Percentiles rank a stretch among this genome's conserved stretches.
Evolutionary conservation across 208 protist genomes (phyloP).

Genomic region (Porcisia hertigi): DNA sequence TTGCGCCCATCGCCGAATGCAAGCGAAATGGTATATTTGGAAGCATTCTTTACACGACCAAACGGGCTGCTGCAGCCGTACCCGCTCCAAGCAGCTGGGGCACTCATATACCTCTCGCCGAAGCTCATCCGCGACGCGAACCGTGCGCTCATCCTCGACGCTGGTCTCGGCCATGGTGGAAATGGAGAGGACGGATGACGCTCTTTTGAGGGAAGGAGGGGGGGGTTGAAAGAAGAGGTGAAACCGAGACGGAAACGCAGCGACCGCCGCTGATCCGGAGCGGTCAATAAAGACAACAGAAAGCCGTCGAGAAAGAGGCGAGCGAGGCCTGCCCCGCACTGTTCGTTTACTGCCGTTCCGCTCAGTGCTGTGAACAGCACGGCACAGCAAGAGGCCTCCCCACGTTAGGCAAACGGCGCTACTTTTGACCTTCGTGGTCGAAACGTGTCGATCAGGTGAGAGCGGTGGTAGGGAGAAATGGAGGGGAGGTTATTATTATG

Average conservation of each 20-base stretch:
- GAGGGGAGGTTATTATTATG: too few species aligned
- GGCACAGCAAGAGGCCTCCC: slow-evolving; percentile 1
- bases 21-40: slow-evolving; percentile 70
- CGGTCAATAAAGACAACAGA: too few species aligned
- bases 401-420: background rate
- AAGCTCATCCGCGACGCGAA: slow-evolving; percentile 50
- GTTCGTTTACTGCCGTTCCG: background rate
- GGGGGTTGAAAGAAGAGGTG: background rate
- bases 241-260: background rate
- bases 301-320: background rate
- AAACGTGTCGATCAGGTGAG: background rate
- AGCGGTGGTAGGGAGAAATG: too few species aligned
- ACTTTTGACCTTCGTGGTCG: background rate
- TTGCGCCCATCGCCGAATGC: slow-evolving; percentile 64
- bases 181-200: background rate
- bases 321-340: background rate
- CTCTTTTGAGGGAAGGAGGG: background rate
- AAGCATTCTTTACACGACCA: slow-evolving; percentile 66
- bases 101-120: slow-evolving; percentile 57
- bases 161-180: background rate
- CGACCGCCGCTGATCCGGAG: background rate
- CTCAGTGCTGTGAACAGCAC: background rate
- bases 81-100: slow-evolving; percentile 60
- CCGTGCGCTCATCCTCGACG: slow-evolving; percentile 16
- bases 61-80: slow-evolving; percentile 50